These are phyloP conservation scores for Penicillium brasilianum DNA, from an alignment of 2,329 filamentous ascomycete species.

Conservation along the genomic window DNA sequence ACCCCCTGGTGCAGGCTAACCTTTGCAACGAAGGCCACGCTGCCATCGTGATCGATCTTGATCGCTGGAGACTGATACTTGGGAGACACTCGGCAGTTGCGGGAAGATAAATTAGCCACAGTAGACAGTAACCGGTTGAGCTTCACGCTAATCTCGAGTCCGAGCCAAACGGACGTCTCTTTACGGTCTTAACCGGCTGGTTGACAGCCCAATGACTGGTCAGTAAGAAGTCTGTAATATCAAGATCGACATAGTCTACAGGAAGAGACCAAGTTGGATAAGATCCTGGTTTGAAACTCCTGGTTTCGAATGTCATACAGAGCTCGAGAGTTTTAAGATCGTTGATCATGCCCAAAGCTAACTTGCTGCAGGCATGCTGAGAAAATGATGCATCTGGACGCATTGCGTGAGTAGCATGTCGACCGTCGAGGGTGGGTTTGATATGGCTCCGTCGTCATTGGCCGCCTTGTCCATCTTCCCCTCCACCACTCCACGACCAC, in stretches of 20 bases:
- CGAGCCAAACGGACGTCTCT: not conserved
- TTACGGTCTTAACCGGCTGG: not conserved
- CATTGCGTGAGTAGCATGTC: not conserved
- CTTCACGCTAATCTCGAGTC: not conserved
- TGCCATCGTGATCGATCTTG: not conserved
- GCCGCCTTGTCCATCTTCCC: conserved; percentile 18
- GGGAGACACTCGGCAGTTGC: not conserved
- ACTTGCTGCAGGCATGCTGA: not conserved
- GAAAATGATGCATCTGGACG: not conserved
- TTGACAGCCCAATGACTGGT: not conserved
- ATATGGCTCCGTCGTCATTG: conserved; percentile 39
- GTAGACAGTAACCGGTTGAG: not conserved
- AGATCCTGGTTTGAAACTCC: not conserved
- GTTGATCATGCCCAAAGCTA: not conserved
- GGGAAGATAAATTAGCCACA: not conserved
- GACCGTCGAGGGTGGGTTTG: conserved; percentile 27
- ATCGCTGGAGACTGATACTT: not conserved
- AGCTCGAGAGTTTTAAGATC: not conserved
- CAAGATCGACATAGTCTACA: not conserved
- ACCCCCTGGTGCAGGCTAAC: not conserved
- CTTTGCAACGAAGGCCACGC: not conserved
- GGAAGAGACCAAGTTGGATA: not conserved
- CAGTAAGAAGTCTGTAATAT: not conserved
- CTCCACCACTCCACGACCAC: conserved; percentile 9
- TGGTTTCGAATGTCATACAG: not conserved